Conservation (phyloP, 345 rosid genomes). For the Lumnitzera racemosa region DNA sequence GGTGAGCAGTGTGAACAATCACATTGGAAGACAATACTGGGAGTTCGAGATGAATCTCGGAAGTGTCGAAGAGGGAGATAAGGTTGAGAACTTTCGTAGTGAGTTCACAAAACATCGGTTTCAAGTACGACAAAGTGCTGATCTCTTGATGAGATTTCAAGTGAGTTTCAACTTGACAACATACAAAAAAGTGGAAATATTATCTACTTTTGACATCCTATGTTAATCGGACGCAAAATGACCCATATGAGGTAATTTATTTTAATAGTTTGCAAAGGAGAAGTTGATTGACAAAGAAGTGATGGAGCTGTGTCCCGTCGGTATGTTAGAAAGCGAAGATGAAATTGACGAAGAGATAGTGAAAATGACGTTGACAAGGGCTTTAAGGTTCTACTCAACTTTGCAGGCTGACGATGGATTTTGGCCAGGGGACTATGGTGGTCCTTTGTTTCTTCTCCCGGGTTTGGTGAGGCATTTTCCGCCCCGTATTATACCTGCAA, state of each 20-base stretch:
- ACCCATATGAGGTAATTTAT: background rate
- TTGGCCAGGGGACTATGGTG: constrained; percentile 84
- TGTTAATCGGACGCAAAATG: background rate
- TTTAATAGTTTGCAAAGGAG: constrained; percentile 30
- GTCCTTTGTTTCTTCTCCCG: constrained; percentile 70
- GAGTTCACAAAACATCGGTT: constrained; percentile 29
- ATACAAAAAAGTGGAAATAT: background rate
- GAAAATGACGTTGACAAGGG: constrained; percentile 24
- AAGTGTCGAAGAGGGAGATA: constrained; percentile 16
- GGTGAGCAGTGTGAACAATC: constrained; percentile 23
- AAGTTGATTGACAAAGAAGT: constrained; percentile 3
- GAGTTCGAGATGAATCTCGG: constrained; percentile 38
- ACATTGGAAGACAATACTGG: constrained; percentile 51
- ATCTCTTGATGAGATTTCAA: constrained; percentile 46
- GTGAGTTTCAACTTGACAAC: constrained; percentile 8
- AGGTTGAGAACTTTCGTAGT: constrained; percentile 19
- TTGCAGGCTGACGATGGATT: constrained; percentile 61
- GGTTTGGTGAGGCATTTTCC: constrained; percentile 29
- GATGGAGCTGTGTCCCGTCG: constrained; percentile 1
- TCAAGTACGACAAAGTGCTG: constrained; percentile 40
- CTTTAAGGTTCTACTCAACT: constrained; percentile 42
- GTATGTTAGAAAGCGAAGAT: constrained; percentile 13
- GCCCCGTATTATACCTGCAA: too few relatives aligned
- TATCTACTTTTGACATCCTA: too few relatives aligned
- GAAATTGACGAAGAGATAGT: constrained; percentile 25